These are phyloP conservation scores for Euphorbia pulcherrima DNA, from an alignment of 345 rosid species.

Conservation along the genomic window DNA sequence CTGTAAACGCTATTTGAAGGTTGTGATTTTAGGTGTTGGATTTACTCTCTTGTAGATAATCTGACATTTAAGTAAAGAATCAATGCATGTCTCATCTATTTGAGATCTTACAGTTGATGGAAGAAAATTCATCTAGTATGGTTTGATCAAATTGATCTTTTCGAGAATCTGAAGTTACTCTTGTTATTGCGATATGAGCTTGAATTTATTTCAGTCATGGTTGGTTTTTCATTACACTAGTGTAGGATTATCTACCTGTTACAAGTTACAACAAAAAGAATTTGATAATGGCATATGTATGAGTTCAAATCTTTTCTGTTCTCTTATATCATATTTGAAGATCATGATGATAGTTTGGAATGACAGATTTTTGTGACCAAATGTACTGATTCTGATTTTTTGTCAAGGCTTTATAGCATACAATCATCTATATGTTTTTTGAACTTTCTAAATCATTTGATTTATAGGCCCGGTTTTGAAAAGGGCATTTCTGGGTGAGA, in stretches of 20 bases:
- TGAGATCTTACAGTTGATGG: not conserved
- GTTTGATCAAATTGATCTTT: not conserved
- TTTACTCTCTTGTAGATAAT: not conserved
- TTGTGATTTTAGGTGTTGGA: not conserved
- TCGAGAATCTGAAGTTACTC: not conserved
- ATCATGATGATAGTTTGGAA: not conserved
- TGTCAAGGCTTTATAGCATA: not conserved
- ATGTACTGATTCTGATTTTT: not conserved
- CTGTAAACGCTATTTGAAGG: not conserved
- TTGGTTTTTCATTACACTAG: not conserved
- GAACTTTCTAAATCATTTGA: not conserved
- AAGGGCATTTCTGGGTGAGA: constrained; percentile 17
- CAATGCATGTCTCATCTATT: not conserved
- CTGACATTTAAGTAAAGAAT: not conserved
- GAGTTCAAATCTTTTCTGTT: not conserved
- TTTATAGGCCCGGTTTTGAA: constrained; percentile 7
- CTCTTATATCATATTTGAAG: not conserved
- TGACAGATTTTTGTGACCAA: not conserved
- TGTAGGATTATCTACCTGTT: not conserved
- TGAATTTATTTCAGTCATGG: no score
- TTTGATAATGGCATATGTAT: not conserved
- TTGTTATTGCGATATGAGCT: not conserved
- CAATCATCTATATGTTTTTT: not conserved
- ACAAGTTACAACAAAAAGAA: not conserved
- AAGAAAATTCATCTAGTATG: not conserved